phyloP scores from a whole-genome alignment of 176 grass and related monocot species.

The Puccinellia tenuiflora region DNA sequence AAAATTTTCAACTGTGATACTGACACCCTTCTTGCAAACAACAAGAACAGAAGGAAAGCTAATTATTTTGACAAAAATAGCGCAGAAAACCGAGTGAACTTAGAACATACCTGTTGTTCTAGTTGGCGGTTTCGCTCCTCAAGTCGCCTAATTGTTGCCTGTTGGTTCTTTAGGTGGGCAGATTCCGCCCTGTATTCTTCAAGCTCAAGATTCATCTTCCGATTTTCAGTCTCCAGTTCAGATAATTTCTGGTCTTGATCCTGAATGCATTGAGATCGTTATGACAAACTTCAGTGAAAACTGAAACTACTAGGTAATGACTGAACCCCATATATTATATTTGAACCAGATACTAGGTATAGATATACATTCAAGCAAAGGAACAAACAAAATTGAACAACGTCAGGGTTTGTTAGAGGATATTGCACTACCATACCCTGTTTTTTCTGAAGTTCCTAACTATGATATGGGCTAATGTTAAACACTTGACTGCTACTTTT shows the following conservation, averaged over 20 bases:
- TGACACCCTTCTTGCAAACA: neutral
- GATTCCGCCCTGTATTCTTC: conserved; percentile 94
- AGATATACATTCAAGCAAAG: neutral
- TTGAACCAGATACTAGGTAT: neutral
- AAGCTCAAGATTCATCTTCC: conserved; percentile 99
- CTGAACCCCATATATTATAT: neutral
- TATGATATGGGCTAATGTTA: neutral
- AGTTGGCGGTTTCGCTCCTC: conserved; percentile 96
- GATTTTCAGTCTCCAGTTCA: conserved; percentile 93
- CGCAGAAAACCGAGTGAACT: neutral
- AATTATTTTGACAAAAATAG: neutral
- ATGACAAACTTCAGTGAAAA: neutral
- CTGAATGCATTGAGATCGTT: conserved; percentile 36
- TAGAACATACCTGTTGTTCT: conserved; percentile 81
- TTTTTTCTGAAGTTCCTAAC: neutral
- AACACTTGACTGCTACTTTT: neutral
- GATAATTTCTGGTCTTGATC: conserved; percentile 96
- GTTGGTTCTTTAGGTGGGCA: conserved; percentile 92
- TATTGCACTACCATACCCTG: neutral
- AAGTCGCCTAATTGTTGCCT: conserved; percentile 95
- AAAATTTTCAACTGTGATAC: neutral
- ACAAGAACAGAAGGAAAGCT: neutral
- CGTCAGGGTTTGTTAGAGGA: neutral
- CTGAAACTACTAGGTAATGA: neutral
- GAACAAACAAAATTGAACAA: neutral